Base-by-base conservation (phyloP, 257 asterid genomes). In the Scutellaria minor region DNA sequence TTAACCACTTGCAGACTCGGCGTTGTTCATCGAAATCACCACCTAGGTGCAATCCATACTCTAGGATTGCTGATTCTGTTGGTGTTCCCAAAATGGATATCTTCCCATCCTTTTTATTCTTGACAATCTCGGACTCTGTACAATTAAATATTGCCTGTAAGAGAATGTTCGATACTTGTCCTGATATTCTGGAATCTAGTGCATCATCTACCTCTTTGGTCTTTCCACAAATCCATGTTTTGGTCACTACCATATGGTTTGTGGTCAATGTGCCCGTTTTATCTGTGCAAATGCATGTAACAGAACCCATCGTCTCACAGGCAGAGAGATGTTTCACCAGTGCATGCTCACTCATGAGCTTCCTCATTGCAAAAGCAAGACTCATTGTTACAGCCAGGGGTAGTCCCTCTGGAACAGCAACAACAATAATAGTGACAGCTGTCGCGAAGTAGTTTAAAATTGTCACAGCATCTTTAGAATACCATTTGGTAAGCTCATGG, bases 291-390 rank as follows among this genome's bases (percentile, higher is more conserved):
- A 93, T 93, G 83, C 88, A 82, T 57, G 95, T 85, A 50, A 93
- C 98, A 45, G 98, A 93, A 66, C 98, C 98, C 98, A 93, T 93
- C 2, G 98, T 93, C 84, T 93, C 98, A 78, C 97, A 93, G 45
- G 98, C 96, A 61, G 97, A 85, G 40, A 93, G 89, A 85, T 86
- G 91, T 52, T 96, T 91, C 64, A 91, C 97, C 55, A 93, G 80
- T 37, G 97, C 97, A 74, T 82, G 86, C 55, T 89, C 83, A 13
- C 83, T 77, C 98, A 91, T 91, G 59, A 93, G 73, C 77, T 86
- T 85, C 81, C 86, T 88, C 97, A 91, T 91, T 18, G 97, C 98
- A 77, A 88, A 93, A 54, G 97, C 96, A 68, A 93, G 97, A 67
- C 98, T 91, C 52, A 93, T 72, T 10, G 97, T 93, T 75, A 91